These are phyloP conservation scores for Cytospora piceicola DNA, from an alignment of 2,329 filamentous ascomycete genomes.

Conservation along the genomic window DNA sequence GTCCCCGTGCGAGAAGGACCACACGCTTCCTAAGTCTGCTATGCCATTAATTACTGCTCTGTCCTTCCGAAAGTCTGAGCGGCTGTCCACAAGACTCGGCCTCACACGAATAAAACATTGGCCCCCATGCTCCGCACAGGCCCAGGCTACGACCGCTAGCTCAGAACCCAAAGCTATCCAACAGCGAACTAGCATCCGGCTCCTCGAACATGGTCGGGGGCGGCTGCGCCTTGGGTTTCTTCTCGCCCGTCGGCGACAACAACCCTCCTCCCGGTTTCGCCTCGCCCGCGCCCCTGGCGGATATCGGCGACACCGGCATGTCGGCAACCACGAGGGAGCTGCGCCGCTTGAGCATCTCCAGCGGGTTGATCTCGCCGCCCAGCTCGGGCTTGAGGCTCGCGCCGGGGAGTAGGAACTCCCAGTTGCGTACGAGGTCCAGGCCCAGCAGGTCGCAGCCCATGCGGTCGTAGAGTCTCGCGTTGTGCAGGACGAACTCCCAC, in stretches of 20 bases:
- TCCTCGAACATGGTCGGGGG: conserved; percentile 84
- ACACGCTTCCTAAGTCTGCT: background rate
- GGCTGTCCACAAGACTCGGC: background rate
- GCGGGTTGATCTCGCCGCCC: conserved; percentile 61
- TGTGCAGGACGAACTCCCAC: conserved; percentile 88
- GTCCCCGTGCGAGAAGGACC: too few species aligned
- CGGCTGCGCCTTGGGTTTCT: conserved; percentile 49
- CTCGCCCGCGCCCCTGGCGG: conserved; percentile 45
- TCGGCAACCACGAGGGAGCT: conserved; percentile 83
- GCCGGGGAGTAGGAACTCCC: conserved; percentile 72
- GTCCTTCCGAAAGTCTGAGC: background rate
- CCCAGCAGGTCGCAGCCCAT: conserved; percentile 95
- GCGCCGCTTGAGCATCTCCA: conserved; percentile 70
- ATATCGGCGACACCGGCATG: conserved; percentile 51
- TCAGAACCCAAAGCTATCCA: conserved; percentile 92
- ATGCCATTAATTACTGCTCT: background rate
- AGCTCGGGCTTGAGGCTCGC: conserved; percentile 41
- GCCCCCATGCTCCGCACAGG: background rate
- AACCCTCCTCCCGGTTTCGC: conserved; percentile 39
- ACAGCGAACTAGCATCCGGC: conserved; percentile 83
- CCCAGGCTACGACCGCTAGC: background rate
- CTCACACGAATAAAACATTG: background rate
- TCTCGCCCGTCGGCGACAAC: conserved; percentile 19
- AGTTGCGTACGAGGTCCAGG: conserved; percentile 79
- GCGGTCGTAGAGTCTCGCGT: conserved; percentile 79